Conservation (phyloP, 1,284 basidiomycete species). For the Sphaerobolus stellatus region DNA sequence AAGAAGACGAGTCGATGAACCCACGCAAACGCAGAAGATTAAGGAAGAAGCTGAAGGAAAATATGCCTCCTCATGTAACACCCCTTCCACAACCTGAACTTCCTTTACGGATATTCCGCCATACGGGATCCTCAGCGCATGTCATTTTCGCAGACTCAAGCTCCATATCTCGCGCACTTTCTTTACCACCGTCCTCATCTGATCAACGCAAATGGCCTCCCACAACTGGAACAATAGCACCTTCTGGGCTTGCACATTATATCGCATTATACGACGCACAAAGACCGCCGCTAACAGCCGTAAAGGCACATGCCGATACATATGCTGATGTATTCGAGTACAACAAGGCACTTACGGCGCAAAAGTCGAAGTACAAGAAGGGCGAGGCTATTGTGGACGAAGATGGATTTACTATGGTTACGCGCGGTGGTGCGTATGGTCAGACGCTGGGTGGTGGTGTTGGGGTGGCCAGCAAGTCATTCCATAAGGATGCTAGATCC, state of each 20-base stretch:
- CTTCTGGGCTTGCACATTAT: slow-evolving; percentile 73
- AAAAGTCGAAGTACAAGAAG: slow-evolving; percentile 67
- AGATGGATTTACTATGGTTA: slow-evolving; percentile 90
- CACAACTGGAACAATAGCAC: slow-evolving; percentile 45
- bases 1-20: slow-evolving; percentile 17
- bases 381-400: slow-evolving; percentile 87
- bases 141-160: slow-evolving; percentile 76
- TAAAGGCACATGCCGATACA: slow-evolving; percentile 75
- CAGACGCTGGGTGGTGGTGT: slow-evolving; percentile 81
- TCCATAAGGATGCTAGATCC: slow-evolving; percentile 50
- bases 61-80: slow-evolving; percentile 37
- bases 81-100: slow-evolving; percentile 46
- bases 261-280: slow-evolving; percentile 56
- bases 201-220: slow-evolving; percentile 57
- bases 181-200: slow-evolving; percentile 28
- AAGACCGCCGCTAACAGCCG: slow-evolving; percentile 68
- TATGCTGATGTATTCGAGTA: slow-evolving; percentile 76
- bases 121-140: slow-evolving; percentile 68
- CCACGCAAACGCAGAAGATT: slow-evolving; percentile 46
- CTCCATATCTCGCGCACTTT: slow-evolving; percentile 65
- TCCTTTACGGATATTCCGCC: slow-evolving; percentile 55
- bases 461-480: slow-evolving; percentile 71
- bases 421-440: slow-evolving; percentile 83
- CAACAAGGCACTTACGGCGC: slow-evolving; percentile 56
- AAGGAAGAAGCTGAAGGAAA: slow-evolving; percentile 28